Conservation (phyloP, 2,329 filamentous ascomycete species). For the Colletotrichum kahawae region DNA sequence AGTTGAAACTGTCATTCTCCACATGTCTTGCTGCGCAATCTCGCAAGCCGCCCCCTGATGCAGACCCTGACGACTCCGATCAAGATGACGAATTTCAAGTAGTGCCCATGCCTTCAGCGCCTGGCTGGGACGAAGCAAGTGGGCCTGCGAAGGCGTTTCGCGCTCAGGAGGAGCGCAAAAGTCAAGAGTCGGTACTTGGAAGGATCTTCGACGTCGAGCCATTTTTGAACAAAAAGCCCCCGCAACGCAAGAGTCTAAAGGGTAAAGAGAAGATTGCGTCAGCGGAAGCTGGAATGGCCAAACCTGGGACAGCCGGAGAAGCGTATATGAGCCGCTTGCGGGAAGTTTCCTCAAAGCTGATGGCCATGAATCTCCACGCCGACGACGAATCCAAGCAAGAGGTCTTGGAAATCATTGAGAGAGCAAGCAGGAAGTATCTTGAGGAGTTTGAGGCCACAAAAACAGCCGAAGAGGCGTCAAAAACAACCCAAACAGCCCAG, state of each 20-base stretch:
- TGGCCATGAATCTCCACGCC: slow-evolving; percentile 34
- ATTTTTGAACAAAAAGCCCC: slow-evolving; percentile 38
- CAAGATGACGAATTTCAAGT: slow-evolving; percentile 60
- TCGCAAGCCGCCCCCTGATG: slow-evolving; percentile 39
- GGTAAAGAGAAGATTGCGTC: slow-evolving; percentile 17
- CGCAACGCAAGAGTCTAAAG: slow-evolving; percentile 24
- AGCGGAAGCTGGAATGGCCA: not conserved
- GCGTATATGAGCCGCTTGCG: slow-evolving; percentile 44
- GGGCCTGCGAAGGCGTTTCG: slow-evolving; percentile 50
- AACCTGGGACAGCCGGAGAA: slow-evolving; percentile 24
- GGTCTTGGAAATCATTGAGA: slow-evolving; percentile 54
- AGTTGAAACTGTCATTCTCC: slow-evolving; percentile 65
- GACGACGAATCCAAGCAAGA: slow-evolving; percentile 47
- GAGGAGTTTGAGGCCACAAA: slow-evolving; percentile 37
- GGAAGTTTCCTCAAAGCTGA: slow-evolving; percentile 46
- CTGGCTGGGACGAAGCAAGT: slow-evolving; percentile 28
- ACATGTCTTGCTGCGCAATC: slow-evolving; percentile 52
- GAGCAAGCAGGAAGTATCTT: slow-evolving; percentile 57
- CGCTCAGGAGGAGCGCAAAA: slow-evolving; percentile 58
- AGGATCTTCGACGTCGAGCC: slow-evolving; percentile 58
- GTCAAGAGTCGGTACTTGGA: slow-evolving; percentile 58
- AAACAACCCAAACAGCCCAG: not conserved
- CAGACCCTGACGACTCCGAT: slow-evolving; percentile 55
- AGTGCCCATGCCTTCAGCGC: slow-evolving; percentile 33
- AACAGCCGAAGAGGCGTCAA: not conserved